Base-by-base conservation (phyloP, 2,329 filamentous ascomycete species). In the Cylindrodendrum hubeiense region DNA sequence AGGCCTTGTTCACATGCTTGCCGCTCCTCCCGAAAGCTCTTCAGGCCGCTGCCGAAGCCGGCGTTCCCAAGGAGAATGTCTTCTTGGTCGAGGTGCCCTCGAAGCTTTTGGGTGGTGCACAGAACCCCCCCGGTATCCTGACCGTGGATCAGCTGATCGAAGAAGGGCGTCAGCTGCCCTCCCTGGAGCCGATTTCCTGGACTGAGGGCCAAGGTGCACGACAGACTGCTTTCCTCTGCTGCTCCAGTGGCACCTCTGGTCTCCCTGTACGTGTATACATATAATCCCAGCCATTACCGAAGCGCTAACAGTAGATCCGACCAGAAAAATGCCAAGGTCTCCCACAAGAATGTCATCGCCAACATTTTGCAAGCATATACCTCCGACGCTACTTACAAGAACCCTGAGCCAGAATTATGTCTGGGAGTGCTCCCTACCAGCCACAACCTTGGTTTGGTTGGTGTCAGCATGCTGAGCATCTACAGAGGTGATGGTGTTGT, bases 251-350 rank as follows among this genome's bases (percentile, higher is more conserved):
- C 17, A 60, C 56, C 5, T 60, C 56, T 46, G 56, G 56, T n/a
- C 56, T 60, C n/a, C 56, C 56, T 6, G 56, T 60, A 52, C 21
- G 56, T 46, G 6, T 6, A 5, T 19, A 22, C 22, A 19, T 21
- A 19, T 5, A 15, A 10, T 30, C 4, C 2, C 3, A 41, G 8
- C 17, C 30, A 30, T 43, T 9, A 9, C n/a, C 21, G 13, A 13
- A 50, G 33, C 2, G 33, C 47, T 60, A 19, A 60, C 19, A 26
- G n/a, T 39, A 17, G 6, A n/a, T 19, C 5, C 24, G 3, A 19
- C 26, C 41, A 60, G 56, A 60, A 60, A 60, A 60, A 60, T 34
- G 56, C 56, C 17, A 60, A 60, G 47, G 56, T 60, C 24, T 60
- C 56, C 5, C 56, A 60, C 26, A 60, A 52, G 21, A 60, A 60